Base-by-base conservation (phyloP, 129 eudicot genomes). In the Silybum marianum region DNA sequence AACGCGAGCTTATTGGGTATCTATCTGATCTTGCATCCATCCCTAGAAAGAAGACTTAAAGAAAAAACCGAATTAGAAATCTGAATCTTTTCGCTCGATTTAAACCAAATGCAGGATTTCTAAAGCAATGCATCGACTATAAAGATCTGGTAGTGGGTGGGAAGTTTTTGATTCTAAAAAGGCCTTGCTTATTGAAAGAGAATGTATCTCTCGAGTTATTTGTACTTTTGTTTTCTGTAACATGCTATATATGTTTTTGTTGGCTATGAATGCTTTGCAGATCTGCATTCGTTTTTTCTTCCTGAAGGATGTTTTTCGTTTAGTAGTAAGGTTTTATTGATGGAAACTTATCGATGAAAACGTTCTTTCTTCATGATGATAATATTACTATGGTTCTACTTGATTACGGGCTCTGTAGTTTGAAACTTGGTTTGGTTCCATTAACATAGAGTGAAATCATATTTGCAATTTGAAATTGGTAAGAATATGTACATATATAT, bases 201-300 rank as follows among this genome's bases (percentile, higher is more conserved):
- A 65, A 77, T 39, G 81, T 77, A 39, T 36, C 16, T 1, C 16
- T 0, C 34, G 11, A 65, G 11, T 66, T 32, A 58, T 76, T 76
- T 25, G 25, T 19, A 19, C 25, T 67, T 39, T 10, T 4, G n/a
- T 67, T 16, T 78, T 26, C 25, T 78, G 72, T 38, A 65, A 44
- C 80, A 77, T 78, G 73, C 42, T 66, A 58, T 24, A 51, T 72
- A 60, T 74, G 83, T 40, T 69, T 78, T 65, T 39, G 30, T 28
- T 28, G 38, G 67, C 48, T 44, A 22, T 63, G 38, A 65, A 77
- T 65, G 58, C 42, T 70, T 58, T 58, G 66, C 66, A 58, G 66
- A 58, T 58, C 66, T 58, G 22, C 66, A 58, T n/a, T 58, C 23
- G 2, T 1, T 58, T 58, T 58, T 58, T 18, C 66, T 58, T 58